Percentiles rank a stretch among this genome's conserved stretches.
These are phyloP conservation scores for Tephrocybe sp. DNA, from an alignment of 768 basidiomycete species.

Conservation along the genomic window DNA sequence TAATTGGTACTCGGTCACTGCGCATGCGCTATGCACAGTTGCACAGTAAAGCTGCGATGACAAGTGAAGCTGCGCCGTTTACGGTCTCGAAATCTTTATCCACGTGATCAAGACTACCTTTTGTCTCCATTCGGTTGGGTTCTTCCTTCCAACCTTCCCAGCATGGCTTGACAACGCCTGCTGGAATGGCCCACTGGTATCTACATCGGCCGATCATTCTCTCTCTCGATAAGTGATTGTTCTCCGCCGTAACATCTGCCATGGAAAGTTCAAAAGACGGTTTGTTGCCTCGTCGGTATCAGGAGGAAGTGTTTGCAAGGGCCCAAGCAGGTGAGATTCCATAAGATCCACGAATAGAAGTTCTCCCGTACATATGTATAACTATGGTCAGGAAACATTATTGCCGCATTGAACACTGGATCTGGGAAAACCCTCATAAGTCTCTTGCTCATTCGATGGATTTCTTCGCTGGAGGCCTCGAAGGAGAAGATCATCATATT, in stretches of 20 bases:
- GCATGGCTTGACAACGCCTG: too few relatives aligned
- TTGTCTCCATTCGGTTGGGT: too few relatives aligned
- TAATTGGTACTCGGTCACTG: too few relatives aligned
- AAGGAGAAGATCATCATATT: conserved; percentile 69
- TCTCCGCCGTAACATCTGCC: too few relatives aligned
- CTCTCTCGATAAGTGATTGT: too few relatives aligned
- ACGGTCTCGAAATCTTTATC: too few relatives aligned
- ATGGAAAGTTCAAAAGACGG: conserved; percentile 9
- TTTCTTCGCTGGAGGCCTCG: conserved; percentile 49
- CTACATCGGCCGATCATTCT: too few relatives aligned
- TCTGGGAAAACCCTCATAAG: conserved; percentile 80
- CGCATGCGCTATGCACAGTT: too few relatives aligned
- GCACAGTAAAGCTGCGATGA: neutral
- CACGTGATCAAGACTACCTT: too few relatives aligned
- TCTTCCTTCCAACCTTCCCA: too few relatives aligned
- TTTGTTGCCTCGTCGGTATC: conserved; percentile 51
- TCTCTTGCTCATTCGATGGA: conserved; percentile 76
- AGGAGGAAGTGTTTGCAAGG: conserved; percentile 68
- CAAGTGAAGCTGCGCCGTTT: neutral
- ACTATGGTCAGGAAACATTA: conserved; percentile 61
- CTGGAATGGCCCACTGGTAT: too few relatives aligned
- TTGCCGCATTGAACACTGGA: conserved; percentile 76
- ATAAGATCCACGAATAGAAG: neutral
- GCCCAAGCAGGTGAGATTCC: conserved; percentile 45
- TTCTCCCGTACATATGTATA: neutral